Conservation (phyloP, 371 early-diverging fungal genomes). For the Mucor plumbeus region DNA sequence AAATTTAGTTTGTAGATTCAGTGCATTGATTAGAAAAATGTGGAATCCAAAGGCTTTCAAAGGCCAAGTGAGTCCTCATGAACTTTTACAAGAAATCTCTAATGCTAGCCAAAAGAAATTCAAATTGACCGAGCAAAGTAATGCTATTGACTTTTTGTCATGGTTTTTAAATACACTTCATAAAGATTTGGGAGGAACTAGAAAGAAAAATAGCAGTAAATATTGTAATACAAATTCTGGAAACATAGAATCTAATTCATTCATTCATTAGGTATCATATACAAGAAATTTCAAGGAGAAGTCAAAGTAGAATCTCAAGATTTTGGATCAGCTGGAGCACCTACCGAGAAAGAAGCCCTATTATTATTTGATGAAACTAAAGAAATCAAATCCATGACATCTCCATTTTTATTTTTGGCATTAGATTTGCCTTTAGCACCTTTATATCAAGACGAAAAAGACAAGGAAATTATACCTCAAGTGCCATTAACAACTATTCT, state of each 20-base stretch:
- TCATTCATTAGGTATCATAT: slow-evolving; percentile 64
- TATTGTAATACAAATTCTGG: background rate
- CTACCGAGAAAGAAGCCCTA: slow-evolving; percentile 39
- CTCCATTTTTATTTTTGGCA: slow-evolving; percentile 87
- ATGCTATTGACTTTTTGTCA: slow-evolving; percentile 89
- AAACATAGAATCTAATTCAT: background rate
- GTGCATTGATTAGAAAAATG: slow-evolving; percentile 85
- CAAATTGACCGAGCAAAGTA: slow-evolving; percentile 80
- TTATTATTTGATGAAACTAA: slow-evolving; percentile 47
- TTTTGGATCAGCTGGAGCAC: slow-evolving; percentile 46
- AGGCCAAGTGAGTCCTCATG: slow-evolving; percentile 96
- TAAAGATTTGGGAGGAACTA: slow-evolving; percentile 81
- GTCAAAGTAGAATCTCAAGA: slow-evolving; percentile 74
- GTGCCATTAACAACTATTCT: slow-evolving; percentile 79
- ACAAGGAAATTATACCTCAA: slow-evolving; percentile 94
- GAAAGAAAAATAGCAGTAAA: slow-evolving; percentile 74
- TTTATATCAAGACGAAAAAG: slow-evolving; percentile 88
- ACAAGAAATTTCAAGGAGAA: slow-evolving; percentile 86
- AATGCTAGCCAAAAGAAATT: slow-evolving; percentile 86
- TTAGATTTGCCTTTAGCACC: slow-evolving; percentile 95
- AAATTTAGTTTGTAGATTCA: slow-evolving; percentile 72
- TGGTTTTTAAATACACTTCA: slow-evolving; percentile 96
- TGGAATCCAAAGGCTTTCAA: slow-evolving; percentile 96
- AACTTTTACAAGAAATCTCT: slow-evolving; percentile 91
- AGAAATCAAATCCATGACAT: slow-evolving; percentile 55